A percentile compares a stretch with the other conserved stretches of the same genome.
Evolutionary conservation across 2,329 filamentous ascomycete species (phyloP).

Genomic region (Exophiala dermatitidis): DNA sequence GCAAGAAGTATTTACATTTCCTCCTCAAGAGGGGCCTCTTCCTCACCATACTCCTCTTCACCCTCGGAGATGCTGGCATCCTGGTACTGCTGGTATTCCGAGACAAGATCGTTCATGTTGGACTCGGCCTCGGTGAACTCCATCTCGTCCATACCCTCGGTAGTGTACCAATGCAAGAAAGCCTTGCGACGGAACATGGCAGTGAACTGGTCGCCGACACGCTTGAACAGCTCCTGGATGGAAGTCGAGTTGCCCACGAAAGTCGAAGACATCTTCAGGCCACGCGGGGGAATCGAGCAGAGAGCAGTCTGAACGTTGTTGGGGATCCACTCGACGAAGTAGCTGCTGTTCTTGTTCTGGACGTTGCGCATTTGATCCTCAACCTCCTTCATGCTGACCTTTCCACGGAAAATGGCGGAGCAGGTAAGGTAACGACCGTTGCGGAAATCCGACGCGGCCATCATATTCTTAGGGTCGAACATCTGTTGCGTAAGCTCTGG

Average conservation of each 20-base stretch:
- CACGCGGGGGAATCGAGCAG: slow-evolving; percentile 95
- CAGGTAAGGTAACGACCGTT: slow-evolving; percentile 99
- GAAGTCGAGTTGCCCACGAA: slow-evolving; percentile 99
- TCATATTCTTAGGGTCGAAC: slow-evolving; percentile 99
- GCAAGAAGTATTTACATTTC: slow-evolving; percentile 18
- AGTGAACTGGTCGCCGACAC: slow-evolving; percentile 98
- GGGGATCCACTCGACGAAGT: slow-evolving; percentile 99
- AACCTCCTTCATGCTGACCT: slow-evolving; percentile 99
- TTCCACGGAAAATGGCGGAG: slow-evolving; percentile 99
- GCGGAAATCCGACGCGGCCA: slow-evolving; percentile 99
- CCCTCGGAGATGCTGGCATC: slow-evolving; percentile 95
- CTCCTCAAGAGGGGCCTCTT: slow-evolving; percentile 23
- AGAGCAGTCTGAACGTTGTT: slow-evolving; percentile 99
- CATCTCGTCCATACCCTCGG: slow-evolving; percentile 99
- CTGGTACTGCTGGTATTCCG: slow-evolving; percentile 99
- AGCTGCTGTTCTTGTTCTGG: slow-evolving; percentile 98
- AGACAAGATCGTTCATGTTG: slow-evolving; percentile 99
- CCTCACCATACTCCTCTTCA: slow-evolving; percentile 70
- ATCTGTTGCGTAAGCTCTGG: slow-evolving; percentile 99
- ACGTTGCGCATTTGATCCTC: slow-evolving; percentile 99
- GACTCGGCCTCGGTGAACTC: slow-evolving; percentile 99
- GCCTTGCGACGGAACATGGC: slow-evolving; percentile 99
- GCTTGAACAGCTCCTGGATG: slow-evolving; percentile 99
- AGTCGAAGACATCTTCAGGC: slow-evolving; percentile 98
- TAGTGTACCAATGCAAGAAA: slow-evolving; percentile 99